Evolutionary conservation across 2,329 filamentous ascomycete genomes (phyloP), one percentile per base, ranked within the genome.

Genomic region (Rhinocladiella similis): DNA sequence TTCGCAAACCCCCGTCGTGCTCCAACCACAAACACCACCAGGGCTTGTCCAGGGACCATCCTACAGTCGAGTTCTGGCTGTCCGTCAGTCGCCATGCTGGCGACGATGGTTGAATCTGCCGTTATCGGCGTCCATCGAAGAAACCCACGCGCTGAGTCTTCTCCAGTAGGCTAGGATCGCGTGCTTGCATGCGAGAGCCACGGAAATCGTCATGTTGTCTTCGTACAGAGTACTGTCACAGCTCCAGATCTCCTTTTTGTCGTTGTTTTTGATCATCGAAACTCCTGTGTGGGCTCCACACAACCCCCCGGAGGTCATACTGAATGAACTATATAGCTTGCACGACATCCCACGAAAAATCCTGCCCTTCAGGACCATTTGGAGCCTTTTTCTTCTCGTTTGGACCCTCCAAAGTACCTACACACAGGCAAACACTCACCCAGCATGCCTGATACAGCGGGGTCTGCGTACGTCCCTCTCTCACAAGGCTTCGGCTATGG

Each of bases 401-500:
- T 12, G 3, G 25, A 27, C 25, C 25, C 7, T 27, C 25, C 25
- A 27, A 3, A 27, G 25, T 33, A 33, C 6, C 10, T 12, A 33
- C 29, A 10, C 10, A 9, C 29, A 33, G 10, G 29, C 3, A 33
- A 5, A 2, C 10, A 33, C 29, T 33, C 29, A 10, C 29, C 29
- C 50, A 59, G 29, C 20, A 59, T 59, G 57, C 29, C 57, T 20
- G 53, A 59, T 20, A 56, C 53, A 2, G 53, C 57, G 10, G 57
- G 57, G 16, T 42, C 57, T 13, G 57, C 57, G 16, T 35, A 56
- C 47, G 57, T 61, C 16, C 52, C 54, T 7, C 42, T 57, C 14
- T 53, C 57, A 13, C 50, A 59, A 25, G 84, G 82, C 54, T 87
- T 86, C 60, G 89, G 89, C 67, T 92, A 92, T 81, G 89, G 88